Percentiles rank a stretch among this genome's conserved stretches.
These are phyloP conservation scores for Yarrowia yakushimensis DNA, from an alignment of 805 yeast genomes.

Conservation along the genomic window DNA sequence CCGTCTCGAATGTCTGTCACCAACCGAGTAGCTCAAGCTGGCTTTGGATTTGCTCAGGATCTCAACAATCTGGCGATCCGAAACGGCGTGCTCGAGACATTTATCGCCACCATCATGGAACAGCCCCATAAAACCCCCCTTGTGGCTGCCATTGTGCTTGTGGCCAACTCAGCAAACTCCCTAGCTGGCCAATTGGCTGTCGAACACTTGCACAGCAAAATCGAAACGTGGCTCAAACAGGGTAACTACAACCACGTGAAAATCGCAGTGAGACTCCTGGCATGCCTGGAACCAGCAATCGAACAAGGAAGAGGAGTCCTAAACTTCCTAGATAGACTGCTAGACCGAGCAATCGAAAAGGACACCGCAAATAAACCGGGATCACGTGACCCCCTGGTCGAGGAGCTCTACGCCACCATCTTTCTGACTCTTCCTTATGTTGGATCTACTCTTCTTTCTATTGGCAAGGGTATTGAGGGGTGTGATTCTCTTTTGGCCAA, in stretches of 20 bases:
- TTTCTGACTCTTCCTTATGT: slow-evolving; percentile 56
- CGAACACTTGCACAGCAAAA: slow-evolving; percentile 62
- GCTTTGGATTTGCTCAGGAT: slow-evolving; percentile 40
- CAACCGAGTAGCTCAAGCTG: slow-evolving; percentile 32
- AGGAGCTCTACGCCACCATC: slow-evolving; percentile 61
- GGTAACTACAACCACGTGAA: slow-evolving; percentile 64
- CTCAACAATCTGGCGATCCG: slow-evolving; percentile 61
- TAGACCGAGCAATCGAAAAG: slow-evolving; percentile 54
- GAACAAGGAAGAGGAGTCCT: slow-evolving; percentile 45
- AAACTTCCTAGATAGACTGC: slow-evolving; percentile 51
- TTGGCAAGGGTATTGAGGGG: background rate
- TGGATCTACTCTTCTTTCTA: background rate
- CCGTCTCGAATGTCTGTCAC: slow-evolving; percentile 37
- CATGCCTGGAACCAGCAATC: slow-evolving; percentile 61
- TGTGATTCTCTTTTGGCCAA: background rate
- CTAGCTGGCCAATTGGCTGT: slow-evolving; percentile 65
- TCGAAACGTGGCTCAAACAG: slow-evolving; percentile 53
- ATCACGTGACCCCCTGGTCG: slow-evolving; percentile 51
- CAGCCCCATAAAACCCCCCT: slow-evolving; percentile 87
- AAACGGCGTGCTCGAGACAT: slow-evolving; percentile 55
- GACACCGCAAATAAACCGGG: slow-evolving; percentile 41
- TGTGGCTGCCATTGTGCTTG: slow-evolving; percentile 62
- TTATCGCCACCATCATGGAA: slow-evolving; percentile 69
- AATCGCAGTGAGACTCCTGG: slow-evolving; percentile 64
- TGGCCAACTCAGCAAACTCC: slow-evolving; percentile 60